Evolutionary conservation across 2,329 filamentous ascomycete genomes (phyloP), one percentile per base, ranked within the genome.

Genomic region (Aspergillus sp.): DNA sequence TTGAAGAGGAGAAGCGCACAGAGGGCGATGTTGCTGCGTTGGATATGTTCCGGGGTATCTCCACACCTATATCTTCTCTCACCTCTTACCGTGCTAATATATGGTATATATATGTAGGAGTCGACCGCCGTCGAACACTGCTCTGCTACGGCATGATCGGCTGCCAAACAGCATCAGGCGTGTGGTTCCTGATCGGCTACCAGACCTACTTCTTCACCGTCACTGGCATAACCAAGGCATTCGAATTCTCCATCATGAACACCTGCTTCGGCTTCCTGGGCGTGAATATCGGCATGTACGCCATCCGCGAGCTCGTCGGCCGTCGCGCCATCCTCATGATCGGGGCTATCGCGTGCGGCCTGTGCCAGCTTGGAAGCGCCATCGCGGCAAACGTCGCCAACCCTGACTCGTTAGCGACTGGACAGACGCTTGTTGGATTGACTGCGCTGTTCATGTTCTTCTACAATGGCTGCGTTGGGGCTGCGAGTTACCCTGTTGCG

Each of bases 271-370:
- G 39, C 39, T 44, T 44, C 2, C 45, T 81, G 7, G 80, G 79
- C 0, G 78, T 80, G 38, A 80, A 81, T 49, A 53, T 79, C 22
- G 80, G 80, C 42, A 79, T 83, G 59, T 79, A 74, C 61, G 69
- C 77, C 15, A 81, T 82, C 71, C 76, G 78, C 20, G 70, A 79
- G 32, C 66, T 80, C 13, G 71, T 80, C 51, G 80, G 80, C 0
- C 74, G 80, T 2, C 74, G 80, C 6, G 71, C 71, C 2, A 76
- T 83, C 32, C 73, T 82, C 48, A 82, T 81, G 53, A 69, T 77
- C 3, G 41, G n/a, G 2, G 36, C 36, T 8, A 2, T 39, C 8
- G 36, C 36, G 4, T 39, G 36, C 15, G 80, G 81, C 4, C 42
- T 44, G 8, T 44, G 42, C 2, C 42, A 44, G 20, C 18, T 44